Evolutionary conservation across 208 protist genomes (phyloP), one percentile per base, ranked within the genome.

Genomic region (Balamuthia mandrillaris): DNA sequence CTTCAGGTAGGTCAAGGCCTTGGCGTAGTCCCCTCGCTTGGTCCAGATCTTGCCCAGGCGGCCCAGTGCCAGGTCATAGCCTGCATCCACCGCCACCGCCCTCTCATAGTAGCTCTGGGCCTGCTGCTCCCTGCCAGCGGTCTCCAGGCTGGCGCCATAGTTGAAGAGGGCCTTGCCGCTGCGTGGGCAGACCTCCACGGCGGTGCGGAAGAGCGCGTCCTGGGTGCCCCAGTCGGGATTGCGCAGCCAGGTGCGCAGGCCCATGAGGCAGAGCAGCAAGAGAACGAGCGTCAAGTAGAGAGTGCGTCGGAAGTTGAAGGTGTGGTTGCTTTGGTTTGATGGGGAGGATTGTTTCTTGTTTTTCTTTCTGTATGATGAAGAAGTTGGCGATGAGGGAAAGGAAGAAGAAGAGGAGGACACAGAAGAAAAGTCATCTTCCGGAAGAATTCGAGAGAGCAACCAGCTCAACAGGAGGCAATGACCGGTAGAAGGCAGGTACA

Each of bases 401-500:
- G n/a, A n/a, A n/a, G n/a, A n/a, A n/a, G n/a, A n/a, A n/a, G n/a
- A n/a, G n/a, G n/a, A n/a, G n/a, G n/a, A n/a, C n/a, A n/a, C n/a
- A n/a, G n/a, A n/a, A n/a, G n/a, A n/a, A n/a, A n/a, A n/a, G n/a
- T n/a, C n/a, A n/a, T n/a, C n/a, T n/a, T n/a, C n/a, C n/a, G n/a
- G n/a, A n/a, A n/a, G n/a, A n/a, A n/a, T n/a, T n/a, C n/a, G n/a
- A n/a, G n/a, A n/a, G 35, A 78, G 42, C 39, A 77, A 3, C 21
- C 52, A 87, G n/a, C 82, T 82, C 21, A 92, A 45, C 16, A 93
- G 45, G 16, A 94, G 63, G 16, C 86, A 93, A 33, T 84, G 86
- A 9, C 92, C 92, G 52, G 95, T 78, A 14, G 94, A 96, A 0
- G 95, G 94, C 6, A 94, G 74, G 83, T 97, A 97, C 29, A 96